Evolutionary conservation across 2,329 filamentous ascomycete genomes (phyloP), one percentile per base, ranked within the genome.

Genomic region (Diplodia mutila): DNA sequence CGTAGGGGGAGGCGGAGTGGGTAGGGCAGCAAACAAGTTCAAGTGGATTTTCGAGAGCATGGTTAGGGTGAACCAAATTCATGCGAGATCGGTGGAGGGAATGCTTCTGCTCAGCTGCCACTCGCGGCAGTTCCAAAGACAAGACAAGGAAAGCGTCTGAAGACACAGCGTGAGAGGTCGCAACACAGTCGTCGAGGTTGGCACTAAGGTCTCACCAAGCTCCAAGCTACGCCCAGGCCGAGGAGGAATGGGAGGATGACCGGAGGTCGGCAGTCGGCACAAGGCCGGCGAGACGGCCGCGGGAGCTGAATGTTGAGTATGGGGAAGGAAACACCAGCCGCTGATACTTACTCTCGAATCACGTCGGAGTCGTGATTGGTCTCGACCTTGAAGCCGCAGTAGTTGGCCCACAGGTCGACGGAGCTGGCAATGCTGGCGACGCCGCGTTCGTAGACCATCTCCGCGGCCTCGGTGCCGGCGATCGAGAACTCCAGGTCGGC

Each of bases 331-430:
- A 68, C 52, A 32, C 65, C 53, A 55, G 61, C 61, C 61, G 21
- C 57, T 78, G 81, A 84, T 87, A 98, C 95, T 98, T 97, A 99
- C 95, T 98, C 95, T 97, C 95, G 90, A 84, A 97, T 96, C 81
- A 96, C 87, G 78, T 96, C 92, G 75, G 92, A 87, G 78, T 97
- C 93, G 82, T 99, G 95, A 73, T 92, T 95, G 68, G 95, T 98
- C 79, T 98, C 93, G 83, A 95, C 93, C 81, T 98, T 98, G 88
- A 98, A 98, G 75, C 90, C 88, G 84, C 94, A 98, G 83, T 97
- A 99, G 75, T 97, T 94, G 65, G 93, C 91, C 95, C 95, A 99
- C 69, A 99, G 85, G 78, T 99, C 95, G 75, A 97, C 94, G 42
- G 94, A 98, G 77, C 92, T 93, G 67, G 91, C 90, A 75, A 98